Percentiles rank a stretch among this genome's conserved stretches.
Evolutionary conservation across 352 stramenopile species (phyloP).

Genomic region (Phytophthora lateralis): DNA sequence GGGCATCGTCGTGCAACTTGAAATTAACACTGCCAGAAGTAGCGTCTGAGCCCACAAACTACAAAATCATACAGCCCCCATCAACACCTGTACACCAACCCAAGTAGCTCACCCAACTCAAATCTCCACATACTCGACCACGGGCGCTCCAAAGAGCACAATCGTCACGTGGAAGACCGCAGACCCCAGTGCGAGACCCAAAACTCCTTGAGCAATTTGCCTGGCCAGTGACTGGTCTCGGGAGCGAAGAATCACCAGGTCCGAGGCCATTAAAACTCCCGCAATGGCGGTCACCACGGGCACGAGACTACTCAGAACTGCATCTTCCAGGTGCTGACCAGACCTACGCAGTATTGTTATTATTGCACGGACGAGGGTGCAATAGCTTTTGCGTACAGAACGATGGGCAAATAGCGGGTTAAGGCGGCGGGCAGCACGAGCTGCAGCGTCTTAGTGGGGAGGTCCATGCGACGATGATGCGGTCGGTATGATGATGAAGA

Average conservation of each 20-base stretch:
- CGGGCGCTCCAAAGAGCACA: conserved; percentile 76
- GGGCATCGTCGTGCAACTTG: conserved; percentile 52
- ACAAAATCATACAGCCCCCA: conserved; percentile 13
- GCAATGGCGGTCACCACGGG: conserved; percentile 43
- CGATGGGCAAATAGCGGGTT: conserved; percentile 28
- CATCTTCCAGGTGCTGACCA: conserved; percentile 49
- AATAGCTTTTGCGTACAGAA: conserved; percentile 13
- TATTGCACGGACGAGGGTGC: neutral
- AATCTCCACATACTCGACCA: conserved; percentile 54
- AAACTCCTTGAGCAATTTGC: conserved; percentile 24
- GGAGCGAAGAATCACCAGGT: conserved; percentile 36
- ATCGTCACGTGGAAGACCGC: conserved; percentile 60
- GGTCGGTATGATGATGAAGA: conserved; percentile 14
- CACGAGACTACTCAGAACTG: conserved; percentile 47
- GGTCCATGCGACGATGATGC: conserved; percentile 31
- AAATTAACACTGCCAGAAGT: conserved; percentile 63
- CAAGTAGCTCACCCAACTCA: neutral
- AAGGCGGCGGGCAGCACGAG: conserved; percentile 27
- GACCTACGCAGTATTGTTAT: conserved; percentile 24
- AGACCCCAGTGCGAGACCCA: conserved; percentile 46
- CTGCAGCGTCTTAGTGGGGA: conserved; percentile 26
- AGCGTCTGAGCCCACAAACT: conserved; percentile 71
- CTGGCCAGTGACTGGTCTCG: conserved; percentile 2
- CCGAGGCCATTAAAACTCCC: conserved; percentile 33
- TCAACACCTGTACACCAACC: neutral